Evolutionary conservation across 2,329 filamentous ascomycete genomes (phyloP), one percentile per base, ranked within the genome.

Genomic region (Magnaporthiopsis rhizophila): DNA sequence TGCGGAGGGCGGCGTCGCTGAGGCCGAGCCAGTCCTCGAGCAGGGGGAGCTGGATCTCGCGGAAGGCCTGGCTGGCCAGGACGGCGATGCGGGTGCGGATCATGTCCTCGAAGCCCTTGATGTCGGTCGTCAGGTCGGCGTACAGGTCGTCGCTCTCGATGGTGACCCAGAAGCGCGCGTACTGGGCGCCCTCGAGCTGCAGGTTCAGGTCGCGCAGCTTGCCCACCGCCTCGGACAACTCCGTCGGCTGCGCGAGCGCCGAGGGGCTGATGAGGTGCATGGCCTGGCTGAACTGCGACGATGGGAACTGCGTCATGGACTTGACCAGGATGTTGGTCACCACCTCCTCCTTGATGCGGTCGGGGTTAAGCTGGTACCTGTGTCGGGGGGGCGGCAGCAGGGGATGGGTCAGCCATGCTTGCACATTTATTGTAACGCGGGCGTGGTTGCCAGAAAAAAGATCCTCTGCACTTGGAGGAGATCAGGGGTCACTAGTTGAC

Each of bases 301-400:
- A 93, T 69, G 95, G 95, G 84, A 99, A 99, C 80, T 97, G 91
- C 71, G 94, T 97, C 76, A 99, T 88, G 70, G 93, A 86, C 84
- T 98, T 99, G 83, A 96, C 93, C 77, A 99, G 92, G 81, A 98
- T 90, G 85, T 98, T 98, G 83, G 95, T 98, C 78, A 95, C 92
- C 74, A 94, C 92, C 79, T 99, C 95, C 75, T 97, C 91, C 82
- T 95, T 94, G 75, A 93, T 88, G 72, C 97, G 91, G 83, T 98
- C 93, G 63, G 95, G 95, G 86, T 99, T 99, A 82, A 99, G 97
- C 82, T 99, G 96, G 85, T 99, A 99, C 69, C 95, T 99, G 72
- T 67, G 24, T 32, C 62, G 26, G 18, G 28, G 59, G 36, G 59
- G 61, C 62, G 65, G 67, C 66, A 65, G 62, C 13, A 5, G 3